These are phyloP conservation scores for Pilatotrama ljubarskyi DNA, from an alignment of 768 basidiomycete species.

Conservation along the genomic window DNA sequence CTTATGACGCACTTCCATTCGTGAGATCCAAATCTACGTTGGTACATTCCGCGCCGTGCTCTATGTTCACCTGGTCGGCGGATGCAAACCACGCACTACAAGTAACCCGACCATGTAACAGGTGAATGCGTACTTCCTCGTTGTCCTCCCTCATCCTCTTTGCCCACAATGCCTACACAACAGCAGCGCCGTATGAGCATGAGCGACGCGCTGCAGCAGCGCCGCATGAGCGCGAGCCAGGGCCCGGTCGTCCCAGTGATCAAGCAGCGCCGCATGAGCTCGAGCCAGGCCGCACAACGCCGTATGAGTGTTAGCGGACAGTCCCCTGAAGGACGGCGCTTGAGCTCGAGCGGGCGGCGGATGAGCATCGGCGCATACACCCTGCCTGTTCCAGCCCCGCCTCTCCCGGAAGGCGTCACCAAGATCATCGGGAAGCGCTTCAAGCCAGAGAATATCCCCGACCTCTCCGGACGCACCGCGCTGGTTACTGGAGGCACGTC, in stretches of 20 bases:
- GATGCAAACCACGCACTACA: slow-evolving; percentile 1
- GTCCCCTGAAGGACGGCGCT: neutral
- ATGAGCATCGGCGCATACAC: slow-evolving; percentile 13
- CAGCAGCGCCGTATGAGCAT: slow-evolving; percentile 4
- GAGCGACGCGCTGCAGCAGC: neutral
- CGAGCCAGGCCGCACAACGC: slow-evolving; percentile 6
- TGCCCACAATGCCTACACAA: slow-evolving; percentile 2
- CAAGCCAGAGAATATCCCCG: slow-evolving; percentile 28
- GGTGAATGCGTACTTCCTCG: too few relatives aligned
- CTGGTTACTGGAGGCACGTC: slow-evolving; percentile 31
- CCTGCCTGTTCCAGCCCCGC: slow-evolving; percentile 2
- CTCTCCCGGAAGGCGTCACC: neutral
- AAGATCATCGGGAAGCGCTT: slow-evolving; percentile 23
- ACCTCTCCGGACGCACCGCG: slow-evolving; percentile 28
- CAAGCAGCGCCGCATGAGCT: slow-evolving; percentile 6
- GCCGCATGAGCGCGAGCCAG: slow-evolving; percentile 10
- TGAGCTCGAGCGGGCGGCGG: neutral
- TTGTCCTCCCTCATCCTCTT: neutral
- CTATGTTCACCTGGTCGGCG: slow-evolving; percentile 1
- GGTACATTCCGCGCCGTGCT: slow-evolving; percentile 4
- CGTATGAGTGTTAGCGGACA: neutral
- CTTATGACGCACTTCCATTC: slow-evolving; percentile 4
- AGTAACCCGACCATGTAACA: neutral
- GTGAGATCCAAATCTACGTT: neutral
- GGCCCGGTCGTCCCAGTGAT: neutral